Percentiles rank a stretch among this genome's conserved stretches.
Evolutionary conservation across 495 filamentous ascomycete species (phyloP).

Genomic region (Daldinia caldariorum): DNA sequence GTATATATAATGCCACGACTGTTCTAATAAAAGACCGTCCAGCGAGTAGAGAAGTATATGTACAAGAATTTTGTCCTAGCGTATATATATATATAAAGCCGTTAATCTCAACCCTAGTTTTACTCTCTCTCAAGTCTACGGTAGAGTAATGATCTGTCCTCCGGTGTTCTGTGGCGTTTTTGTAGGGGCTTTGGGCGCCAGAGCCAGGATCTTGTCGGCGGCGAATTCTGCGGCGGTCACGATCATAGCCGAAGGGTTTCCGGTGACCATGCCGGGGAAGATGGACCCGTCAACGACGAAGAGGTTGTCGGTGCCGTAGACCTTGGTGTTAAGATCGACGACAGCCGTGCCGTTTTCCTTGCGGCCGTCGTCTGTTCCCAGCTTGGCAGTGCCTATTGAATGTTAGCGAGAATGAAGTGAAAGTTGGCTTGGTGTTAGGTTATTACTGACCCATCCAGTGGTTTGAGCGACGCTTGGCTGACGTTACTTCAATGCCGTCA

Average conservation of each 20-base stretch:
- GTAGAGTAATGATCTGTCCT: slow-evolving; percentile 34
- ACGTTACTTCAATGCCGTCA: slow-evolving; percentile 59
- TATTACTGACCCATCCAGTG: slow-evolving; percentile 69
- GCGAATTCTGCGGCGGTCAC: slow-evolving; percentile 68
- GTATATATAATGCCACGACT: slow-evolving; percentile 31
- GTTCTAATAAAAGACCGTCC: slow-evolving; percentile 11
- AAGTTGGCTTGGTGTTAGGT: background rate
- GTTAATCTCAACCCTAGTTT: slow-evolving; percentile 6
- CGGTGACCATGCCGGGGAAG: slow-evolving; percentile 69
- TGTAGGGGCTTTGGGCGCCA: slow-evolving; percentile 19
- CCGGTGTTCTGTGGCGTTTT: slow-evolving; percentile 35
- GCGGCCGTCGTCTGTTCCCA: slow-evolving; percentile 74
- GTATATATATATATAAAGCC: slow-evolving; percentile 12
- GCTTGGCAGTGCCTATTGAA: slow-evolving; percentile 63
- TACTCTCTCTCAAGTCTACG: slow-evolving; percentile 26
- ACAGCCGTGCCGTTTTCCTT: slow-evolving; percentile 67
- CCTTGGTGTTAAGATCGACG: slow-evolving; percentile 74
- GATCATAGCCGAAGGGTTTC: slow-evolving; percentile 69
- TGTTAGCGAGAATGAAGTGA: slow-evolving; percentile 10
- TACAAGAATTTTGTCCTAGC: slow-evolving; percentile 36
- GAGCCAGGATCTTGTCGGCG: slow-evolving; percentile 56
- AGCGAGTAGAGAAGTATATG: slow-evolving; percentile 33
- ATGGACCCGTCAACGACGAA: slow-evolving; percentile 71
- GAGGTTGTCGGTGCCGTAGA: slow-evolving; percentile 77
- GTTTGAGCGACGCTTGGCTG: slow-evolving; percentile 68